Evolutionary conservation across 768 basidiomycete species (phyloP).

Genomic region (Crassisporium funariophilum): DNA sequence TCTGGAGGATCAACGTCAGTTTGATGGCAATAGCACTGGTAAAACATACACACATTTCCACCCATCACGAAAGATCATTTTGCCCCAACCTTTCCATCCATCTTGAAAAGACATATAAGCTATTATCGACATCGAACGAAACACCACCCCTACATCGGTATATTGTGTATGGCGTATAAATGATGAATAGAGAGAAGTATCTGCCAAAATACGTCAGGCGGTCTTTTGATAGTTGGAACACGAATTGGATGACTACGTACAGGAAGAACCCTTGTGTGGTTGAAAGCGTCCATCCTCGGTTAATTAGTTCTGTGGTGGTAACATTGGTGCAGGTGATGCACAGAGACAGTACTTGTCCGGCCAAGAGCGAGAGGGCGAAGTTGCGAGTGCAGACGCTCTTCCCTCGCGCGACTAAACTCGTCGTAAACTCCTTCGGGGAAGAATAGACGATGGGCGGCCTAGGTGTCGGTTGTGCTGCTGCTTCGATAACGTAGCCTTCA

Average conservation of each 20-base stretch:
- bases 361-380: conserved; percentile 68
- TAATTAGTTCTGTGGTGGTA: conserved; percentile 77
- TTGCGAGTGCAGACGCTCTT: conserved; percentile 77
- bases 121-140: conserved; percentile 2
- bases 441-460: conserved; percentile 71
- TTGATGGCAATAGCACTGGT: neutral
- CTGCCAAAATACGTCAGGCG: conserved; percentile 41
- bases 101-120: conserved; percentile 44
- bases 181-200: conserved; percentile 73
- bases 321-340: conserved; percentile 91
- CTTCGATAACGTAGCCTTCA: neutral
- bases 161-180: conserved; percentile 89
- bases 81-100: conserved; percentile 83
- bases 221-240: conserved; percentile 1
- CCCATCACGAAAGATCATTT: conserved; percentile 70
- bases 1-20: conserved; percentile 46
- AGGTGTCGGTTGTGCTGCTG: neutral
- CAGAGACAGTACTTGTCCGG: conserved; percentile 82
- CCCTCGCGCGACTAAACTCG: conserved; percentile 61
- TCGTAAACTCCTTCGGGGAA: conserved; percentile 54
- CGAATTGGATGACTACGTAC: conserved; percentile 43
- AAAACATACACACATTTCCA: conserved; percentile 73
- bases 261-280: conserved; percentile 85
- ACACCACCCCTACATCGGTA: conserved; percentile 65
- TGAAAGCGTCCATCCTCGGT: conserved; percentile 69